Conservation (phyloP, 2,329 filamentous ascomycete species). For the Myriangium duriaei region DNA sequence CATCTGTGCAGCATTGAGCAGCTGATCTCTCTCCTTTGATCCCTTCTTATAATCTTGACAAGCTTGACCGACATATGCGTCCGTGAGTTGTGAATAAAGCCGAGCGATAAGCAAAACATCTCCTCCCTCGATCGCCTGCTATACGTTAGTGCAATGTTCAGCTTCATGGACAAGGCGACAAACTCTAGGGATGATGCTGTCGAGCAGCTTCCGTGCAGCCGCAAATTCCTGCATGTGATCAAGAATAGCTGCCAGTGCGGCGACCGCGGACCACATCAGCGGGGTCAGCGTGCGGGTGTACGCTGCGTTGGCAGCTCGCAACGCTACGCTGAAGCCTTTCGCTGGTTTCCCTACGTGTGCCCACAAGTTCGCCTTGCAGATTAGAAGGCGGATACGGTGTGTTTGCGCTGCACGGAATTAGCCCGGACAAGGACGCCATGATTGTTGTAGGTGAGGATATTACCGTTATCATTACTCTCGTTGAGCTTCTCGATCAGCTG, state of each 20-base stretch:
- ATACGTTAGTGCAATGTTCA: neutral
- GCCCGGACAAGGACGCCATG: neutral
- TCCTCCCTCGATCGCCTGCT: slow-evolving; percentile 51
- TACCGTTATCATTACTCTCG: slow-evolving; percentile 30
- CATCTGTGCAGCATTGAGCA: slow-evolving; percentile 17
- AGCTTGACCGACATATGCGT: slow-evolving; percentile 68
- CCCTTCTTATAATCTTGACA: slow-evolving; percentile 34
- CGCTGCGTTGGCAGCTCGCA: slow-evolving; percentile 63
- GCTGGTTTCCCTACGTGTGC: slow-evolving; percentile 55
- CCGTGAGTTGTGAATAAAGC: slow-evolving; percentile 58
- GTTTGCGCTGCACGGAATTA: slow-evolving; percentile 48
- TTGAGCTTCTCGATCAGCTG: slow-evolving; percentile 38
- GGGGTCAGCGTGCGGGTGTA: slow-evolving; percentile 57
- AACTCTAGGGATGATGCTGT: slow-evolving; percentile 60
- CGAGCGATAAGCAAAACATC: slow-evolving; percentile 49
- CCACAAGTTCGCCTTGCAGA: slow-evolving; percentile 60
- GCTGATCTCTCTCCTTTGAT: slow-evolving; percentile 16
- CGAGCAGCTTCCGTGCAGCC: slow-evolving; percentile 51
- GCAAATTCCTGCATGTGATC: slow-evolving; percentile 58
- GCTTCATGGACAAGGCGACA: slow-evolving; percentile 10
- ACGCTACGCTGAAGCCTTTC: slow-evolving; percentile 62
- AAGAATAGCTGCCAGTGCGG: slow-evolving; percentile 54
- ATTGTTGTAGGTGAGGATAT: neutral
- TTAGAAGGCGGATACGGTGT: slow-evolving; percentile 57
- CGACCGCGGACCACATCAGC: slow-evolving; percentile 60